Base-by-base conservation (phyloP, 352 stramenopile genomes). In the Phytophthora lateralis region DNA sequence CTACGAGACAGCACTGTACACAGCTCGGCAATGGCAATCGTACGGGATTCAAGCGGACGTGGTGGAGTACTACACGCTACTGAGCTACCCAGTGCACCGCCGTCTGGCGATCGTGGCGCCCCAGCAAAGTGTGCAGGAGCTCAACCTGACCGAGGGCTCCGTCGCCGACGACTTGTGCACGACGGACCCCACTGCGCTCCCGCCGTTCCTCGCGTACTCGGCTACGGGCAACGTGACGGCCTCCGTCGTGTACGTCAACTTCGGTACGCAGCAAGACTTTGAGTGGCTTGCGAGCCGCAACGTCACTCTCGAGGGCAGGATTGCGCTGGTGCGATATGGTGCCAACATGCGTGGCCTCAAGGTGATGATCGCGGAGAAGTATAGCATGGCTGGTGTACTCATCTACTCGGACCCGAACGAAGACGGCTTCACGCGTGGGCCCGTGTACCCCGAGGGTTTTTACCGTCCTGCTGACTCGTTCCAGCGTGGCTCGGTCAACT, bases 401-500 rank as follows among this genome's bases (percentile, higher is more conserved):
- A 90, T 94, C 57, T 94, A 89, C 60, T 85, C 67, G 35, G 85
- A 93, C 63, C 86, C 86, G 7, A 39, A 64, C 27, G 64, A 95
- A 29, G 85, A 93, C 69, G 84, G 82, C 11, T 92, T 78, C 53
- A 45, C 20, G 3, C 46, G 46, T 8, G 82, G 82, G 2, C 44
- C 70, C 14, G 71, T 77, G 0, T 94, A 67, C 11, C 59, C 59
- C 1, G 51, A 66, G 6, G 59, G 51, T 0, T 49, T 49, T 14
- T 67, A 49, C 69, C 67, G 85, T 10, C 73, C 80, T 14, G 50
- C 58, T 9, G 71, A 63, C 11, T 72, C 70, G 21, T 75, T 94
- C 14, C 88, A 97, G 71, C 78, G 89, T 20, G 89, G 89, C n/a
- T 94, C 81, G n/a, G 70, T 86, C 15, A 68, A 94, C 44, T 95